Evolutionary conservation across 257 asterid genomes (phyloP).

Genomic region (Solanum dulcamara): DNA sequence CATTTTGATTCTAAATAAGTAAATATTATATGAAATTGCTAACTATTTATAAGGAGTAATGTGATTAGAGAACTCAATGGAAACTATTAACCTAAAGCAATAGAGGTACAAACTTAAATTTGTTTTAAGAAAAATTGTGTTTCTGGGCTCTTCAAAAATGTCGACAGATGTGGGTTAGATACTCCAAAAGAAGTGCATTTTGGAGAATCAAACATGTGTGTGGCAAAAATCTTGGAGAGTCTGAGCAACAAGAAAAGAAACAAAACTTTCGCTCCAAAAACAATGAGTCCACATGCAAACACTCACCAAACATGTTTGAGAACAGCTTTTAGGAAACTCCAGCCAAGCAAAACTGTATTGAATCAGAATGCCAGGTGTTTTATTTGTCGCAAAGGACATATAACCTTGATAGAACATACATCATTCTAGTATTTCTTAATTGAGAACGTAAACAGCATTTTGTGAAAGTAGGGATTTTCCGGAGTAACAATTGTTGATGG

Average conservation of each 20-base stretch:
- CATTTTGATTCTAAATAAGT: neutral
- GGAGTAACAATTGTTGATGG: conserved; percentile 36
- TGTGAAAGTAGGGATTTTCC: neutral
- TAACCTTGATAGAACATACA: neutral
- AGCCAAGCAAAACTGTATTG: neutral
- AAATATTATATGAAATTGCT: no score
- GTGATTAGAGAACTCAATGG: neutral
- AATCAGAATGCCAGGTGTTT: neutral
- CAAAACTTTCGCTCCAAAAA: neutral
- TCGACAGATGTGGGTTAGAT: neutral
- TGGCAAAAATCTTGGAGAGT: neutral
- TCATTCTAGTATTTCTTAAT: neutral
- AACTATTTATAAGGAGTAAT: neutral
- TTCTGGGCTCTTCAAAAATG: neutral
- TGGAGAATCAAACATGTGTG: neutral
- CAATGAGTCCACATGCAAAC: neutral
- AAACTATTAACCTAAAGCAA: neutral
- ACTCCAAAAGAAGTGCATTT: neutral
- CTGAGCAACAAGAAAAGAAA: neutral
- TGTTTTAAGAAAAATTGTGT: neutral
- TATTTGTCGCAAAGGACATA: neutral
- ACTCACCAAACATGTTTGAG: neutral
- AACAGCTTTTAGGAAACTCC: neutral
- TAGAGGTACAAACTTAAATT: neutral
- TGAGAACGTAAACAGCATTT: neutral